Evolutionary conservation across 176 grass and related monocot genomes (phyloP).

Genomic region (Juncus effusus): DNA sequence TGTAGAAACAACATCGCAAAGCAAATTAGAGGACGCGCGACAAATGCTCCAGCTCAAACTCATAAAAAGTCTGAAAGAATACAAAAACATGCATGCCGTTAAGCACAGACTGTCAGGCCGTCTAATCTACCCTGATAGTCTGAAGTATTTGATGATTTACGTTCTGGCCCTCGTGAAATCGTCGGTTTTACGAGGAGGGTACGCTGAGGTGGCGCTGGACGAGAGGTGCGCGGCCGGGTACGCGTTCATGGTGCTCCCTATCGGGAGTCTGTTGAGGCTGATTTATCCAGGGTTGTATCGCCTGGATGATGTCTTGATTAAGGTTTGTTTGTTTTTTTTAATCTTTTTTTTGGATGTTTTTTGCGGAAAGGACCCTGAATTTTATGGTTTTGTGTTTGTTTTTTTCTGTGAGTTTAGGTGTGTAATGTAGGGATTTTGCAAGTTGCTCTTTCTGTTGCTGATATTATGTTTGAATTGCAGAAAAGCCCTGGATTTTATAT

Average conservation of each 20-base stretch:
- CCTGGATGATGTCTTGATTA: constrained; percentile 63
- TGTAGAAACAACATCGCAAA: constrained; percentile 79
- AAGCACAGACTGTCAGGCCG: constrained; percentile 79
- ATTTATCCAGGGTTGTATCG: constrained; percentile 82
- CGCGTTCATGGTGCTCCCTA: constrained; percentile 85
- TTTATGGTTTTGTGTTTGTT: background rate
- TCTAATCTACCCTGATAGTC: constrained; percentile 83
- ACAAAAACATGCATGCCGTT: constrained; percentile 68
- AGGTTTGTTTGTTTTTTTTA: constrained; percentile 39
- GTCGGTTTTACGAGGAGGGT: constrained; percentile 80
- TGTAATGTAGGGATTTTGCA: too few relatives aligned
- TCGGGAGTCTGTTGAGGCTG: constrained; percentile 54
- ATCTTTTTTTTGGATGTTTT: constrained; percentile 19
- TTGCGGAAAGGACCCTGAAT: background rate
- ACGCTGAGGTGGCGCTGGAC: constrained; percentile 81
- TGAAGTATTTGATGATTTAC: constrained; percentile 81
- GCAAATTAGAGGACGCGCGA: constrained; percentile 90
- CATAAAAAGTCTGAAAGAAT: constrained; percentile 88
- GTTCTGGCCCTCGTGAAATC: constrained; percentile 68
- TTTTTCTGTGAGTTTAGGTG: too few relatives aligned
- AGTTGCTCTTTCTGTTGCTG: too few relatives aligned
- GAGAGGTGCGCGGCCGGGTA: constrained; percentile 86
- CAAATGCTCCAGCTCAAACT: constrained; percentile 87
- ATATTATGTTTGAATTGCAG: too few relatives aligned
- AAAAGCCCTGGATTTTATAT: too few relatives aligned